Percentiles rank a stretch among this genome's conserved stretches.
phyloP scores from a whole-genome alignment of 495 filamentous ascomycete species.

The Podospora australis region DNA sequence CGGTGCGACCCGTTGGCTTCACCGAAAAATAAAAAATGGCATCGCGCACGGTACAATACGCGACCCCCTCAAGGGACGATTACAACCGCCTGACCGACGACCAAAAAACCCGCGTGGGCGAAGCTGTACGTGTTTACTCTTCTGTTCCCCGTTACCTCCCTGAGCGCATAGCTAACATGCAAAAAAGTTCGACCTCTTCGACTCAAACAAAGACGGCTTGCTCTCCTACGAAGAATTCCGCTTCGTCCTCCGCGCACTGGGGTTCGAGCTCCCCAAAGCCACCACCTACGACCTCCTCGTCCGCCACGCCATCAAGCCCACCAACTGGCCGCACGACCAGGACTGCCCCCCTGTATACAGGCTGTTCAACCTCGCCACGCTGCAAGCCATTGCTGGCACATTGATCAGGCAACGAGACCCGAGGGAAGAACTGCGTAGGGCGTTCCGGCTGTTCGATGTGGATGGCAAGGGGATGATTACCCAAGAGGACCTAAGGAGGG shows the following conservation, averaged over 20 bases:
- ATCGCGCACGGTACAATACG: constrained; percentile 28
- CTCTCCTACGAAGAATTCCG: constrained; percentile 98
- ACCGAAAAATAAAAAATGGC: not conserved
- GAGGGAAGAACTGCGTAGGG: constrained; percentile 81
- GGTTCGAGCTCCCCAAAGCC: constrained; percentile 57
- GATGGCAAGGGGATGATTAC: constrained; percentile 75
- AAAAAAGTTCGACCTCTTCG: constrained; percentile 84
- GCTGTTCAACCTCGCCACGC: constrained; percentile 36
- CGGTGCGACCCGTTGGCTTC: no score
- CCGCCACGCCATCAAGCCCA: constrained; percentile 28
- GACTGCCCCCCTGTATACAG: constrained; percentile 32
- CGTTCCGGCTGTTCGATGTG: constrained; percentile 80
- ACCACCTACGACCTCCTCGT: constrained; percentile 33
- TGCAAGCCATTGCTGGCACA: constrained; percentile 72
- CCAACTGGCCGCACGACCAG: constrained; percentile 31
- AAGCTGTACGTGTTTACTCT: constrained; percentile 19
- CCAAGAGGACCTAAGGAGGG: constrained; percentile 74
- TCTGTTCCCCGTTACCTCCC: not conserved
- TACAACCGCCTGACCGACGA: constrained; percentile 31
- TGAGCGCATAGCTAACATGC: not conserved
- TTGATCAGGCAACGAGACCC: constrained; percentile 79
- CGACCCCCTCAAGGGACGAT: constrained; percentile 27
- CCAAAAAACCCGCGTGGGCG: constrained; percentile 29
- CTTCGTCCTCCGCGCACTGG: constrained; percentile 92
- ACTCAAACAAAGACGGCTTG: constrained; percentile 88